These are phyloP conservation scores for Populus pruinosa DNA, from an alignment of 345 rosid genomes.

Conservation along the genomic window DNA sequence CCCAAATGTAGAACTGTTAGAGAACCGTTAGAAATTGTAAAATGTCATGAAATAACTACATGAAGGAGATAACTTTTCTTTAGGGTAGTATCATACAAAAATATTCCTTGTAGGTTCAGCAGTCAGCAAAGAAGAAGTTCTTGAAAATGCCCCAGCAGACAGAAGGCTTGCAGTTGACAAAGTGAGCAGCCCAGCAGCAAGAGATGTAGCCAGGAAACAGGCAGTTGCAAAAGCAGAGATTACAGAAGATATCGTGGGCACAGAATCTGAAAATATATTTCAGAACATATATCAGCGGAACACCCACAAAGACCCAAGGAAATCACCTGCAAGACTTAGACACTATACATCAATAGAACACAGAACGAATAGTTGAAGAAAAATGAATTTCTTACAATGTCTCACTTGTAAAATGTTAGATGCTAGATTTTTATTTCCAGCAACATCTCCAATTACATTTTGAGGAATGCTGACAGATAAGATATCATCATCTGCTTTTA, in stretches of 20 bases:
- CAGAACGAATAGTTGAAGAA: background rate
- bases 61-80: slow-evolving; percentile 1
- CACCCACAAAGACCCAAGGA: background rate
- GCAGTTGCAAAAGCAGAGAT: slow-evolving; percentile 48
- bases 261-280: slow-evolving; percentile 52
- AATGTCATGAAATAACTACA: background rate
- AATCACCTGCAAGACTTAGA: background rate
- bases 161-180: slow-evolving; percentile 78
- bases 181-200: slow-evolving; percentile 67
- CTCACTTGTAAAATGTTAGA: slow-evolving; percentile 72
- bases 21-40: background rate
- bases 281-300: slow-evolving; percentile 12
- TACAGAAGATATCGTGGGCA: slow-evolving; percentile 52
- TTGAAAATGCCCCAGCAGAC: slow-evolving; percentile 60
- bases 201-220: slow-evolving; percentile 51
- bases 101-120: slow-evolving; percentile 75
- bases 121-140: slow-evolving; percentile 47
- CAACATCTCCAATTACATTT: slow-evolving; percentile 77
- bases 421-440: slow-evolving; percentile 75
- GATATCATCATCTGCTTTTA: slow-evolving; percentile 46
- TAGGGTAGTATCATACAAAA: slow-evolving; percentile 51
- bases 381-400: slow-evolving; percentile 53
- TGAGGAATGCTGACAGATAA: slow-evolving; percentile 62
- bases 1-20: background rate
- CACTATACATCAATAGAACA: background rate